Conservation (phyloP, 2,329 filamentous ascomycete species). For the Tolypocladium paradoxum region DNA sequence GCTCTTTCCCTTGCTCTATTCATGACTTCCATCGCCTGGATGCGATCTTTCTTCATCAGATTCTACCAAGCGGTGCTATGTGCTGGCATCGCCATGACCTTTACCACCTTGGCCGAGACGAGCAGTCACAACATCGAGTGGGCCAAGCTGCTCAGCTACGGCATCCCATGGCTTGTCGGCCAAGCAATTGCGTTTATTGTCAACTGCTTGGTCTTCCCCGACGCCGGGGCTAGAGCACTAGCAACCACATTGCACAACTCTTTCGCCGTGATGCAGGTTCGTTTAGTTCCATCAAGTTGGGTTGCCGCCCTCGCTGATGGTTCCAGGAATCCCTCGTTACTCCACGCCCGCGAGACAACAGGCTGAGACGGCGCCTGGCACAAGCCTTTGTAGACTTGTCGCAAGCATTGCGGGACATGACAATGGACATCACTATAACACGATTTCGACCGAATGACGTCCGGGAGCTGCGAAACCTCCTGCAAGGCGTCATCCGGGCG, state of each 20-base stretch:
- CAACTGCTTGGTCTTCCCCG: conserved; percentile 38
- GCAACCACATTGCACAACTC: conserved; percentile 35
- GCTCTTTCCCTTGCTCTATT: conserved; percentile 43
- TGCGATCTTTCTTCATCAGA: conserved; percentile 44
- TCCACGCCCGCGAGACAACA: conserved; percentile 16
- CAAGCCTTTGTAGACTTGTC: conserved; percentile 45
- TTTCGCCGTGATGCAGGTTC: conserved; percentile 35
- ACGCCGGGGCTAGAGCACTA: conserved; percentile 43
- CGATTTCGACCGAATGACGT: conserved; percentile 40
- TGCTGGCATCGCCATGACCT: conserved; percentile 44
- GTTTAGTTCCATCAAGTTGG: conserved; percentile 1
- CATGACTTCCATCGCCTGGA: conserved; percentile 37
- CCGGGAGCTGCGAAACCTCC: conserved; percentile 37
- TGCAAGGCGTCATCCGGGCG: conserved; percentile 43
- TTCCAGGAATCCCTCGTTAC: conserved; percentile 20
- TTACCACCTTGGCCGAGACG: conserved; percentile 41
- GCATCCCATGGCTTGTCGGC: conserved; percentile 44
- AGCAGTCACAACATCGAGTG: conserved; percentile 31
- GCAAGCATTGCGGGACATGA: conserved; percentile 43
- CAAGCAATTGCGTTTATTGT: conserved; percentile 41
- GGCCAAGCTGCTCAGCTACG: conserved; percentile 40
- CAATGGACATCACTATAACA: conserved; percentile 45
- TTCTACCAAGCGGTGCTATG: conserved; percentile 44
- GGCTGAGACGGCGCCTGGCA: conserved; percentile 31
- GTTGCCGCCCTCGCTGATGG: background rate